Evolutionary conservation across 495 filamentous ascomycete genomes (phyloP).

Genomic region (Staphylotrichum longicolle): DNA sequence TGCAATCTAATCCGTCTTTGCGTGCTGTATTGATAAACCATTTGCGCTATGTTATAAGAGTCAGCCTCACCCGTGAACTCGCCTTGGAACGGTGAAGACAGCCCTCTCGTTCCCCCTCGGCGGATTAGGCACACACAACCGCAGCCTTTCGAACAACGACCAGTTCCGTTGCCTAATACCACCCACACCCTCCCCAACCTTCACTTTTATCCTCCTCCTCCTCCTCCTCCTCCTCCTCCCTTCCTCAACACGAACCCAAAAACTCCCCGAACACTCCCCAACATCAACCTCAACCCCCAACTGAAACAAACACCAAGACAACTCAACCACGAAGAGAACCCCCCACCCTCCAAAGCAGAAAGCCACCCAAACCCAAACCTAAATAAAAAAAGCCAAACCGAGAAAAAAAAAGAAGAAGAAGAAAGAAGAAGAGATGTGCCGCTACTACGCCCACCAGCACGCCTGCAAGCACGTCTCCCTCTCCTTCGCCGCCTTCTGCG

Average conservation of each 20-base stretch:
- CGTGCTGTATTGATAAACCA: not conserved
- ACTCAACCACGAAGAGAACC: not conserved
- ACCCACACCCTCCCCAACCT: too few species aligned
- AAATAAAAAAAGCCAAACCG: not conserved
- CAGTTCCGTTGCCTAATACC: too few species aligned
- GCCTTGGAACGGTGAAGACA: not conserved
- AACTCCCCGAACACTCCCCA: too few species aligned
- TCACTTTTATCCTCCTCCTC: too few species aligned
- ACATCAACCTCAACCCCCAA: not conserved
- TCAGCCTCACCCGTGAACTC: conserved; percentile 7
- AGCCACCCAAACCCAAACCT: not conserved
- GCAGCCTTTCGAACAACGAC: too few species aligned
- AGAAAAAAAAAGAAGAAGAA: not conserved
- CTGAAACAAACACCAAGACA: not conserved
- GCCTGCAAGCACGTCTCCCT: conserved; percentile 31
- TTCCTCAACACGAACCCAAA: not conserved
- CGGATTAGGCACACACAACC: too few species aligned
- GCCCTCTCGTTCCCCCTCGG: not conserved
- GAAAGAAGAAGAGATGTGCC: conserved; percentile 30
- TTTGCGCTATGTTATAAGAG: conserved; percentile 5
- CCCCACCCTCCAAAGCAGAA: not conserved
- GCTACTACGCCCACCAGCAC: conserved; percentile 36
- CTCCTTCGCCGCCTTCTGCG: conserved; percentile 34
- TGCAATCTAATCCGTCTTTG: not conserved
- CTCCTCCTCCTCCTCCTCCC: not conserved